Evolutionary conservation across 208 protist genomes (phyloP), one percentile per base, ranked within the genome.

Genomic region (Porcisia hertigi): DNA sequence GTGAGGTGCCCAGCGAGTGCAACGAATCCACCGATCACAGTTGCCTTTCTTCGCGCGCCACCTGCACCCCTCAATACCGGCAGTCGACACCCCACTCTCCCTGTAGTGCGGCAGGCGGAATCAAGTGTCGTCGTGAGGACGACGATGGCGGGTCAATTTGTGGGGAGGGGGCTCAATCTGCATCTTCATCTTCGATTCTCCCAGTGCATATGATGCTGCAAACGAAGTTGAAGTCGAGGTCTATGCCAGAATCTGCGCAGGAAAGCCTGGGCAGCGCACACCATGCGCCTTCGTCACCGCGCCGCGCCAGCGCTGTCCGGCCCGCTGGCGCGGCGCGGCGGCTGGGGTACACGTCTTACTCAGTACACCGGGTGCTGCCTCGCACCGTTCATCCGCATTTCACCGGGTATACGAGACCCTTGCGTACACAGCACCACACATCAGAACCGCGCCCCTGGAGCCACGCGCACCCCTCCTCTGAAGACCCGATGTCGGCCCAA

Each of bases 291-390:
- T 25, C 12, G 20, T 57, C 47, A 9, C 66, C 2, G 25, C 30
- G 66, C 18, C 23, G n/a, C 66, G 12, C 47, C 47, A 6, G 47
- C 25, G 30, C 14, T 47, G 20, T 69, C 9, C 41, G 12, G 3
- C 14, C 12, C 45, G 4, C 65, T 9, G 18, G 39, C 16, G 18
- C 18, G 36, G 20, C 14, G 63, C 18, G 8, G 39, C 41, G 14
- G 63, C 47, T 18, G 3, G 16, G 20, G 25, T n/a, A 36, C 25
- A 57, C 66, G 6, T 39, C 72, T 20, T 82, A 82, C 66, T 59
- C 74, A n/a, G 58, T 82, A n/a, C 77, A 82, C 67, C 66, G 54
- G 7, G 78, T 86, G 41, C 16, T 81, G 30, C 58, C 39, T 18
- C 75, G 77, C 25, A 49, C 43, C 12, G 30, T 11, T 14, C 78